phyloP scores from a whole-genome alignment of 140 eudicot species.

The Cichorium intybus region DNA sequence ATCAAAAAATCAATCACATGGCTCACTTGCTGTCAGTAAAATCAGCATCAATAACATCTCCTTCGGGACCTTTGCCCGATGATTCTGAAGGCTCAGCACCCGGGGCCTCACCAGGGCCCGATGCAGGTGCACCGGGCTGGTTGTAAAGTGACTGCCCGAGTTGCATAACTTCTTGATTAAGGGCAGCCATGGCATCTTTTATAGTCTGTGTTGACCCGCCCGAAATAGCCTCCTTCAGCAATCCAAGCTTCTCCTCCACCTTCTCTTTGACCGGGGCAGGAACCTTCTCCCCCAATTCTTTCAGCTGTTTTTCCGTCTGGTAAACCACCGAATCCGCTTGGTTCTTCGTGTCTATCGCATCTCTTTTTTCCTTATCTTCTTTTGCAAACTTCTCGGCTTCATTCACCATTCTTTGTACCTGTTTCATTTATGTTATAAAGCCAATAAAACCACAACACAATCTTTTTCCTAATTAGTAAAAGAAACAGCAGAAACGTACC shows the following conservation, averaged over 20 bases:
- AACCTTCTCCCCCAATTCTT: slow-evolving; percentile 87
- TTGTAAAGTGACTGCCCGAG: slow-evolving; percentile 84
- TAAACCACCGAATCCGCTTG: slow-evolving; percentile 94
- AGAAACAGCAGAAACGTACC: slow-evolving; percentile 28
- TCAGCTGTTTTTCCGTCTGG: slow-evolving; percentile 93
- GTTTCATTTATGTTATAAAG: neutral
- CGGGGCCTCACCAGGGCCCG: slow-evolving; percentile 41
- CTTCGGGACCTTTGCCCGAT: slow-evolving; percentile 49
- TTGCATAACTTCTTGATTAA: slow-evolving; percentile 92
- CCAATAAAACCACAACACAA: neutral
- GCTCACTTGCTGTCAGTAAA: slow-evolving; percentile 76
- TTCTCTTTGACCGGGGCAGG: slow-evolving; percentile 67
- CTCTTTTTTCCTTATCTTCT: slow-evolving; percentile 95
- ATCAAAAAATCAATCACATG: slow-evolving; percentile 7
- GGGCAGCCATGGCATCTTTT: slow-evolving; percentile 91
- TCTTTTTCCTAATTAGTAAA: too few relatives aligned
- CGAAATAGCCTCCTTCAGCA: slow-evolving; percentile 65
- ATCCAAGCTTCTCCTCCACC: slow-evolving; percentile 70
- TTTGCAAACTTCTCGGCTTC: slow-evolving; percentile 89
- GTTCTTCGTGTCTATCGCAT: slow-evolving; percentile 92
- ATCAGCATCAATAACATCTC: slow-evolving; percentile 92
- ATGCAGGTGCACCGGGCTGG: slow-evolving; percentile 64
- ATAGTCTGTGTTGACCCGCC: slow-evolving; percentile 71
- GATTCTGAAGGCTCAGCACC: slow-evolving; percentile 40
- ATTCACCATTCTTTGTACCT: slow-evolving; percentile 86